Evolutionary conservation across 352 stramenopile species (phyloP), one percentile per base, ranked within the genome.

Genomic region (Pilasporangium apinafurcum): DNA sequence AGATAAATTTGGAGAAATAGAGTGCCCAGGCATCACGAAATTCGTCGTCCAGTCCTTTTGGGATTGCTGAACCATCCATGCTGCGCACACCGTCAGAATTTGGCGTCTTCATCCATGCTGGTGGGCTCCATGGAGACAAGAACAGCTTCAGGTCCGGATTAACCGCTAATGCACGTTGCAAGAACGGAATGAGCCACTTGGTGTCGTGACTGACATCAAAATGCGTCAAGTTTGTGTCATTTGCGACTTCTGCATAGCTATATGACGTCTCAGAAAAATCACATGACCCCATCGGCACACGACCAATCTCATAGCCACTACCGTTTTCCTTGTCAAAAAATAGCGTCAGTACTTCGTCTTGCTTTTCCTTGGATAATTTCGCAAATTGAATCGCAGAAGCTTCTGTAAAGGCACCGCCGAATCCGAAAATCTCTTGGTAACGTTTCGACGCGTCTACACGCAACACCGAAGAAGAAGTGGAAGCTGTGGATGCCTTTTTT

Each of bases 1-100:
- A 66, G 39, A 97, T 92, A 43, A 95, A 97, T 53, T 91, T 92
- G 47, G 83, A 92, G 59, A 97, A 95, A 60, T 96, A 97, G 8
- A 89, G 50, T 2, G 89, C 90, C 86, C 83, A 96, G 1, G 86
- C 62, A 16, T 62, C 48, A 4, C 82, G 69, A 16, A 78, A 62
- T 16, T 83, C 58, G 43, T 67, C 48, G 21, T 58, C 56, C 7
- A 91, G 48, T 4, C 75, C 79, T 9, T 75, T 53, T 3, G 79
- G 79, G 14, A 51, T 49, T 6, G 59, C 61, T 0, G 79, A 88
- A 16, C 73, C 68, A 1, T 83, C 44, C 71, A 91, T 81, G 34
- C 67, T 83, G 1, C 87, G 67, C 8, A 57, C 42, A 29, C 87
- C 78, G 22, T 87, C 38, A 9, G 65, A 40, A 8, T 34, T 37